phyloP scores from a whole-genome alignment of 2,329 filamentous ascomycete species.

The Pseudohalonectria lignicola region DNA sequence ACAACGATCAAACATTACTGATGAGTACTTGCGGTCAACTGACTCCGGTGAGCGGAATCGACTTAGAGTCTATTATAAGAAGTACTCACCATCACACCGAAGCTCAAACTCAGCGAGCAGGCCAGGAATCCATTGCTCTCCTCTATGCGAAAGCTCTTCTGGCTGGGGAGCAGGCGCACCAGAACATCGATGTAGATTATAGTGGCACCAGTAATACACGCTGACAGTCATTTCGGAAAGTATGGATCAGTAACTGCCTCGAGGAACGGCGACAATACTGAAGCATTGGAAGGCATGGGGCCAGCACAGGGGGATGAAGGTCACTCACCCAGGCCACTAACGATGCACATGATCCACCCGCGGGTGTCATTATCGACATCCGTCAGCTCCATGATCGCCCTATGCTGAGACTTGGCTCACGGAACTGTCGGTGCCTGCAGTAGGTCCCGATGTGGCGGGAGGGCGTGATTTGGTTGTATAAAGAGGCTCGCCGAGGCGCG shows the following conservation, averaged over 20 bases:
- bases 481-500: too few relatives aligned
- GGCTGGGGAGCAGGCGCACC: constrained; percentile 60
- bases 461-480: too few relatives aligned
- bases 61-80: too few relatives aligned
- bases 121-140: constrained; percentile 84
- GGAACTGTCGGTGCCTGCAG: too few relatives aligned
- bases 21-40: constrained; percentile 3
- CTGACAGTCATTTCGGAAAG: constrained; percentile 16
- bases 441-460: too few relatives aligned
- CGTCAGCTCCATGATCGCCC: constrained; percentile 24
- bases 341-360: constrained; percentile 86
- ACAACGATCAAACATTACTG: constrained; percentile 3
- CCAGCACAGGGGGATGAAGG: constrained; percentile 2
- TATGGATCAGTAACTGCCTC: background rate
- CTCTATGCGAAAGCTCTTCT: constrained; percentile 73
- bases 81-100: constrained; percentile 78
- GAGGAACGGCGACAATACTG: background rate
- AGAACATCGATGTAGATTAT: constrained; percentile 82
- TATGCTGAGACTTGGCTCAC: background rate
- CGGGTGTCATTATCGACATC: constrained; percentile 67
- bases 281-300: background rate
- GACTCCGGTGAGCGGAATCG: too few relatives aligned
- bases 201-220: constrained; percentile 63
- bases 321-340: constrained; percentile 59
- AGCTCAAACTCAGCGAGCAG: constrained; percentile 80